A percentile compares a stretch with the other conserved stretches of the same genome.
These are phyloP conservation scores for Rubia occidens DNA, from an alignment of 305 asterid genomes.

Conservation along the genomic window DNA sequence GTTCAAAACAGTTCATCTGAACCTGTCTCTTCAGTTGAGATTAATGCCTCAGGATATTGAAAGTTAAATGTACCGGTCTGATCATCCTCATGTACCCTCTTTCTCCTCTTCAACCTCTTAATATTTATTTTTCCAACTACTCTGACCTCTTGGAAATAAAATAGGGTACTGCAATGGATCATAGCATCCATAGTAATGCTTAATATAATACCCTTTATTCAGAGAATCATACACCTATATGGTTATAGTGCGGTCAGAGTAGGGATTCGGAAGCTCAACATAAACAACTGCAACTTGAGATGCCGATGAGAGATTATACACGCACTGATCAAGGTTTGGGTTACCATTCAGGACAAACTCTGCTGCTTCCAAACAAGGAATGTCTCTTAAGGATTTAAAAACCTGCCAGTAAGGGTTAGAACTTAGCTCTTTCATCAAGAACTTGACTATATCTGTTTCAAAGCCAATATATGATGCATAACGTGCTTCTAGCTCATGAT, in stretches of 20 bases:
- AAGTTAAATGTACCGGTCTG: no score
- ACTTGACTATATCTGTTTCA: no score
- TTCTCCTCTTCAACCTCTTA: no score
- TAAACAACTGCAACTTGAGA: slow-evolving; percentile 1
- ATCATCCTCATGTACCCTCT: no score
- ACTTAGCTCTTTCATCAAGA: no score
- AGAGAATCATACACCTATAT: no score
- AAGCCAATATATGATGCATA: no score
- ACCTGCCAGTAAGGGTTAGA: not conserved
- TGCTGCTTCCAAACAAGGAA: not conserved
- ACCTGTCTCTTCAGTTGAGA: no score
- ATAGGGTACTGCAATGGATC: not conserved
- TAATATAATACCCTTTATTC: not conserved
- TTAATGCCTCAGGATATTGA: no score
- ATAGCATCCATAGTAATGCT: slow-evolving; percentile 10
- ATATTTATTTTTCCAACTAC: not conserved
- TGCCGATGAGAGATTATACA: not conserved
- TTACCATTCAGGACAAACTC: not conserved
- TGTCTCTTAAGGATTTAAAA: not conserved
- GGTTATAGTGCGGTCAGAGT: not conserved
- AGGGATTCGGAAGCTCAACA: not conserved
- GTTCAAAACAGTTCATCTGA: no score
- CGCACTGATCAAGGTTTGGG: not conserved
- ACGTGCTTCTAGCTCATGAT: no score
- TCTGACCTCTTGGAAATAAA: not conserved